Percentiles rank a stretch among this genome's conserved stretches.
These are phyloP conservation scores for Grammothele lineata DNA, from an alignment of 768 basidiomycete genomes.

Conservation along the genomic window DNA sequence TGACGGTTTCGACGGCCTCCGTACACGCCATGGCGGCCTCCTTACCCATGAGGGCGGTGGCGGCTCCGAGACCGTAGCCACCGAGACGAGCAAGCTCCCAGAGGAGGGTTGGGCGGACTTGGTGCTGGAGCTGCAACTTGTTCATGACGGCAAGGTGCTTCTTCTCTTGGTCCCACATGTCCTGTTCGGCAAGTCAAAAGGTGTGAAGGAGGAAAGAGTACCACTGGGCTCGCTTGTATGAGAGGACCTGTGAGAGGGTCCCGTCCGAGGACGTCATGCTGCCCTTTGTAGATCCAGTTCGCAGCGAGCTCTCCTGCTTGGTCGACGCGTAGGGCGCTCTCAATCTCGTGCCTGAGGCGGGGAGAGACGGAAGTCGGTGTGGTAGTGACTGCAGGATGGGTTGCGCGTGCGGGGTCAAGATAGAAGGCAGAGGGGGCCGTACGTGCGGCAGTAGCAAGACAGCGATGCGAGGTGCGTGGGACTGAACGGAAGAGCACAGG, in stretches of 20 bases:
- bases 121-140: slow-evolving; percentile 78
- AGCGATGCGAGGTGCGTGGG: background rate
- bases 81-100: slow-evolving; percentile 82
- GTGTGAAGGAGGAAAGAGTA: background rate
- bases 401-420: slow-evolving; percentile 32
- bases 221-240: slow-evolving; percentile 58
- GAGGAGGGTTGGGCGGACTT: slow-evolving; percentile 77
- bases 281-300: slow-evolving; percentile 93
- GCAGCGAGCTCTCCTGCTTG: slow-evolving; percentile 95
- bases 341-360: slow-evolving; percentile 47
- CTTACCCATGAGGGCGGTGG: slow-evolving; percentile 82
- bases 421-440: slow-evolving; percentile 31
- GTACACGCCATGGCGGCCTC: slow-evolving; percentile 99
- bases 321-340: slow-evolving; percentile 81
- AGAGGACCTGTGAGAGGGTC: slow-evolving; percentile 55
- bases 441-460: background rate
- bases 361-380: slow-evolving; percentile 52
- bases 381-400: slow-evolving; percentile 41
- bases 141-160: slow-evolving; percentile 88
- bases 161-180: slow-evolving; percentile 97
- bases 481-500: too few relatives aligned
- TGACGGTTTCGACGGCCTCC: slow-evolving; percentile 95
- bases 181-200: slow-evolving; percentile 40
- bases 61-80: slow-evolving; percentile 83
- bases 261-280: slow-evolving; percentile 65